A percentile compares a stretch with the other conserved stretches of the same genome.
phyloP scores from a whole-genome alignment of 2,329 filamentous ascomycete genomes.

The Metarhizium album region DNA sequence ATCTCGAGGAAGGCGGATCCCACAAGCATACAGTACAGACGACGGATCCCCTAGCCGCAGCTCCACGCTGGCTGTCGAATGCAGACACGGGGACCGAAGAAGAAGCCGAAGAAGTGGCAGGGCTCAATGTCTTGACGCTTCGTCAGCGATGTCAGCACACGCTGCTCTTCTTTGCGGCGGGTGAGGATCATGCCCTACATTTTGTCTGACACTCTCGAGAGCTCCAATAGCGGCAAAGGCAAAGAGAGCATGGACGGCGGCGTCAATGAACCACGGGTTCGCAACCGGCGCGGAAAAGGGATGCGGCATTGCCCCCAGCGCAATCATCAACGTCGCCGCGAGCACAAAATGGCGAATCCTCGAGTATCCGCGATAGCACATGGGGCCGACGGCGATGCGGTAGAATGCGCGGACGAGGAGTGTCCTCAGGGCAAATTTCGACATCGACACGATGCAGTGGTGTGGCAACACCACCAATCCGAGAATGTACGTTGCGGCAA shows the following conservation, averaged over 20 bases:
- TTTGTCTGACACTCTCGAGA: background rate
- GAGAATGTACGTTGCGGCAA: background rate
- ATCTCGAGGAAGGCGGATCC: background rate
- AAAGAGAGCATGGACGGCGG: background rate
- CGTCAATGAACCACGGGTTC: background rate
- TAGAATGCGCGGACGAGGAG: background rate
- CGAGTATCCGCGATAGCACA: background rate
- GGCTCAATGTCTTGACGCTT: background rate
- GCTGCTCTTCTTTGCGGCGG: too few species aligned
- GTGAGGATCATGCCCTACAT: background rate
- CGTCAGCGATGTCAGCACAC: background rate
- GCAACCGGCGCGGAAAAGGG: background rate
- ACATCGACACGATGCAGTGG: background rate
- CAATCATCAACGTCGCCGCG: background rate
- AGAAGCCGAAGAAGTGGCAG: background rate
- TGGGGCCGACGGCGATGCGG: background rate
- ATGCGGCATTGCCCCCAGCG: background rate
- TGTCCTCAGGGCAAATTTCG: background rate
- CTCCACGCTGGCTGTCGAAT: background rate
- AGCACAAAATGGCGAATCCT: background rate
- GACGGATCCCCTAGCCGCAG: background rate
- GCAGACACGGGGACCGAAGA: background rate
- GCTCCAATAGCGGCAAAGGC: background rate
- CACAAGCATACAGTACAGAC: background rate
- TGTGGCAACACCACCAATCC: background rate